Percentiles rank a stretch among this genome's conserved stretches.
Conservation (phyloP, 495 filamentous ascomycete genomes). For the Podospora comata region DNA sequence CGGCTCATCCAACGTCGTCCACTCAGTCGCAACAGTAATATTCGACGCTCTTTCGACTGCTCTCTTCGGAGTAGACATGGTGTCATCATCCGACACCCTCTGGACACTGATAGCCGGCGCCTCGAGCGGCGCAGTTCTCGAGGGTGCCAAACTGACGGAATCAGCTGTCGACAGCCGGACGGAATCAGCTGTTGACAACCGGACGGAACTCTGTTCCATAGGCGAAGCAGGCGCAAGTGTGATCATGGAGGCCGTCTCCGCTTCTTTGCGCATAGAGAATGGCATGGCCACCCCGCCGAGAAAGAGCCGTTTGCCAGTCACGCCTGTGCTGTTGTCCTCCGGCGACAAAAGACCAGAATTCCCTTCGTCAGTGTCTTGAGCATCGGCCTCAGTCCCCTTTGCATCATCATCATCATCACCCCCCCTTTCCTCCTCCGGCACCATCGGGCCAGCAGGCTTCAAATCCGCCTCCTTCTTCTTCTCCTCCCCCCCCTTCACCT, state of each 20-base stretch:
- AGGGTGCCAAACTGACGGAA: background rate
- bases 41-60: background rate
- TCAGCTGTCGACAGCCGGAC: slow-evolving; percentile 7
- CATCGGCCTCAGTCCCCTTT: background rate
- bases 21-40: background rate
- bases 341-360: slow-evolving; percentile 19
- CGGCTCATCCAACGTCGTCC: background rate
- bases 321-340: slow-evolving; percentile 27
- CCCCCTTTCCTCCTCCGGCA: slow-evolving; percentile 15
- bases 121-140: background rate
- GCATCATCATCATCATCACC: background rate
- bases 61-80: background rate
- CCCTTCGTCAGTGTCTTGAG: background rate
- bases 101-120: background rate
- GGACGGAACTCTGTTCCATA: slow-evolving; percentile 24
- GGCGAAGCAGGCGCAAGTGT: slow-evolving; percentile 39
- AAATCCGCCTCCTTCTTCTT: slow-evolving; percentile 20
- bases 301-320: slow-evolving; percentile 46
- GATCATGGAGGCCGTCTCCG: slow-evolving; percentile 54
- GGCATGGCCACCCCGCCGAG: slow-evolving; percentile 51
- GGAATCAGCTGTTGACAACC: slow-evolving; percentile 12
- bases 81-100: background rate
- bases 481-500: background rate
- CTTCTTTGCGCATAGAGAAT: slow-evolving; percentile 47
- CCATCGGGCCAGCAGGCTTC: slow-evolving; percentile 15